Conservation (phyloP, 129 eudicot species). For the Gnaphalium uliginosum region DNA sequence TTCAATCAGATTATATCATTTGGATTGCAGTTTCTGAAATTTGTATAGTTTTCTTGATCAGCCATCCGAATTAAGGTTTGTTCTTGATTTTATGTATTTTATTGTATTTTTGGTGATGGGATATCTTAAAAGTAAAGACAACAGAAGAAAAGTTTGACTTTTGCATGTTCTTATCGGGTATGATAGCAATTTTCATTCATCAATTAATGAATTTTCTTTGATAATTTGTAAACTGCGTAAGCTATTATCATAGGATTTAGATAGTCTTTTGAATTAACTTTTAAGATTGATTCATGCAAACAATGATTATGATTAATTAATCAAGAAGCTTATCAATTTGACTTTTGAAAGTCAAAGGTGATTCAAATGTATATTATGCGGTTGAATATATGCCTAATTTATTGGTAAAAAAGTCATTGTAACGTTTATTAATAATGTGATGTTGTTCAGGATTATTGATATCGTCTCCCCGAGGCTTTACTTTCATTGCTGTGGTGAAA, state of each 20-base stretch:
- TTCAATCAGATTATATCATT: constrained; percentile 18
- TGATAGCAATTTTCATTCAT: background rate
- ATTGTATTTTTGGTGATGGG: background rate
- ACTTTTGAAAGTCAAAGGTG: constrained; percentile 4
- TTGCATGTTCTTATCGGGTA: constrained; percentile 1
- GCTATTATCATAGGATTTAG: background rate
- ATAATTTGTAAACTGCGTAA: background rate
- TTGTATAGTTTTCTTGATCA: background rate
- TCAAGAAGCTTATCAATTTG: background rate
- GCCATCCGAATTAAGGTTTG: constrained; percentile 30
- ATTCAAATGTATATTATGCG: background rate
- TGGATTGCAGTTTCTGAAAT: constrained; percentile 13
- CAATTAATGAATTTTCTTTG: background rate
- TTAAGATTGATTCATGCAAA: background rate
- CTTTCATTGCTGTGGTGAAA: constrained; percentile 33
- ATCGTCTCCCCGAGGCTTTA: constrained; percentile 24
- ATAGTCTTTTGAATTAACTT: background rate
- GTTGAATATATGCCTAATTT: constrained; percentile 1
- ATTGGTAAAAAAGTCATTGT: background rate
- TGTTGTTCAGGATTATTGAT: constrained; percentile 21
- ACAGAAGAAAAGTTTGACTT: constrained; percentile 12
- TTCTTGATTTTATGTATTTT: background rate
- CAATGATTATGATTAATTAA: background rate
- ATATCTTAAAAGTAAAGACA: background rate
- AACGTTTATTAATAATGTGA: background rate